Conservation (phyloP, 106 monocot genomes). For the Agapanthus africanus region DNA sequence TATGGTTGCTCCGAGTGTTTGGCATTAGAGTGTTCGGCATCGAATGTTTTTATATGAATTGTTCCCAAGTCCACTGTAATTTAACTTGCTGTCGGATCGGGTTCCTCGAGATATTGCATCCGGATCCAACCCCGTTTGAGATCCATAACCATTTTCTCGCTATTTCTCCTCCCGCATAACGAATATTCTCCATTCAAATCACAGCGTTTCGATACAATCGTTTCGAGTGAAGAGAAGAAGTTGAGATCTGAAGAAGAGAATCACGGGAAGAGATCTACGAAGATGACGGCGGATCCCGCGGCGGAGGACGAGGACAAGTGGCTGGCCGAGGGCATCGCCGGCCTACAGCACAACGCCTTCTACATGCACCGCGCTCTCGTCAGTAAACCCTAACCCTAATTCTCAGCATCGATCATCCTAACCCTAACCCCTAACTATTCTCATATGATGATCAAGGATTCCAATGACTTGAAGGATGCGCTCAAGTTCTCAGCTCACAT, state of each 20-base stretch:
- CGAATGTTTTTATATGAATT: no score
- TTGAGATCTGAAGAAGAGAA: conserved; percentile 4
- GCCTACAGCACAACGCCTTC: conserved; percentile 95
- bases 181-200: no score
- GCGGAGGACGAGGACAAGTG: conserved; percentile 93
- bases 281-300: conserved; percentile 48
- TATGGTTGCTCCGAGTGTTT: no score
- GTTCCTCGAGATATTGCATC: no score
- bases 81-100: no score
- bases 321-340: conserved; percentile 97
- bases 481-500: conserved; percentile 96
- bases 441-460: conserved; percentile 40
- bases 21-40: no score
- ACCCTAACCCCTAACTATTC: background rate
- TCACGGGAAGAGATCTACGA: background rate
- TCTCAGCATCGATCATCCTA: background rate
- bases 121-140: no score
- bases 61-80: no score
- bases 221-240: no score
- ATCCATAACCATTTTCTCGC: no score
- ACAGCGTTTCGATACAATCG: no score
- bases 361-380: conserved; percentile 97
- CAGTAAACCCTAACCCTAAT: conserved; percentile 12
- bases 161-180: no score
- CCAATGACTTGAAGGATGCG: conserved; percentile 84